Percentiles rank a stretch among this genome's conserved stretches.
These are phyloP conservation scores for Fragosphaeria purpurea DNA, from an alignment of 2,329 filamentous ascomycete species.

Conservation along the genomic window DNA sequence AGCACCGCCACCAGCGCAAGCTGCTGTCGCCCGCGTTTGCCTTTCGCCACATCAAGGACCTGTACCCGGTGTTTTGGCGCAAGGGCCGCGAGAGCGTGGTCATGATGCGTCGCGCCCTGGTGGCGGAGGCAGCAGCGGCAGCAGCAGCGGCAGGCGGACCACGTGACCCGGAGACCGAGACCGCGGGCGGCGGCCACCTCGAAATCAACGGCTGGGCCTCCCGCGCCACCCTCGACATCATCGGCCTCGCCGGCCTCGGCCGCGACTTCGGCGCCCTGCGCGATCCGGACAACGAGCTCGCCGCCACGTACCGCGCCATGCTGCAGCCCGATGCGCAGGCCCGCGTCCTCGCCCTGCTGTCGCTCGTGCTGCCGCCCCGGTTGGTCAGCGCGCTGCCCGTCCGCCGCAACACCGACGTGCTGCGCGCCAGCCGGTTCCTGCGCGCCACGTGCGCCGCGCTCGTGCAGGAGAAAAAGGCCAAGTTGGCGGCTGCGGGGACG, in stretches of 20 bases:
- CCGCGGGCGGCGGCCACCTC: constrained; percentile 30
- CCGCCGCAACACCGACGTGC: constrained; percentile 57
- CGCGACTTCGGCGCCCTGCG: constrained; percentile 58
- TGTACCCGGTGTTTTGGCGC: constrained; percentile 76
- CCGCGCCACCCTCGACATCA: constrained; percentile 63
- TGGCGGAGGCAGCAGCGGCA: not conserved
- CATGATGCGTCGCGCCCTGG: constrained; percentile 45
- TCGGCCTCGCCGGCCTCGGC: constrained; percentile 62
- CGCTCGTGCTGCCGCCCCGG: constrained; percentile 52
- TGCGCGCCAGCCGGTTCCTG: constrained; percentile 46
- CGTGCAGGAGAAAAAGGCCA: constrained; percentile 58
- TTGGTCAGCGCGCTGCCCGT: constrained; percentile 56
- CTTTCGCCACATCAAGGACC: constrained; percentile 75
- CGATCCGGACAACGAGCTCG: constrained; percentile 50
- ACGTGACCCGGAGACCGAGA: constrained; percentile 1
- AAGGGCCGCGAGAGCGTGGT: constrained; percentile 61
- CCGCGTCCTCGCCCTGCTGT: constrained; percentile 46
- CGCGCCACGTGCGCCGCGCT: constrained; percentile 57
- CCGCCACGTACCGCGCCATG: constrained; percentile 43
- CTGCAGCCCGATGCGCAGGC: constrained; percentile 43
- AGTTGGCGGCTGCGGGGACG: constrained; percentile 17
- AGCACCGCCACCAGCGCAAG: constrained; percentile 74
- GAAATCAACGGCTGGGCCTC: constrained; percentile 55
- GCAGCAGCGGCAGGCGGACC: constrained; percentile 5
- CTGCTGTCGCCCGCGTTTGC: constrained; percentile 73